phyloP scores from a whole-genome alignment of 2,329 filamentous ascomycete species.

The Dactylonectria estremocensis region DNA sequence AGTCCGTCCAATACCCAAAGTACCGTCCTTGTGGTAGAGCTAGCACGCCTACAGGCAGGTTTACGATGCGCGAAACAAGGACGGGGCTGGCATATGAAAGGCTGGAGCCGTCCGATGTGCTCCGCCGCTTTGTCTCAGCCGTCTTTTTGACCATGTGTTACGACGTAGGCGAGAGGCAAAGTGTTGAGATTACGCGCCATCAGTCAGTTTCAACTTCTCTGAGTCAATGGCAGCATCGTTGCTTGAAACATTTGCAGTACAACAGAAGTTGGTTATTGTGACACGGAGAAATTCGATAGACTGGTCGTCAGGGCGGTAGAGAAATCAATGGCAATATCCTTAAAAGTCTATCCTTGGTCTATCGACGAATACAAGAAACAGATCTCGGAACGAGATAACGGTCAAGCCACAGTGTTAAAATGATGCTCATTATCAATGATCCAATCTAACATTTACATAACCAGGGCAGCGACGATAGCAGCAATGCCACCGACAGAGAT shows the following conservation, averaged over 20 bases:
- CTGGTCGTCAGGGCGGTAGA: slow-evolving; percentile 22
- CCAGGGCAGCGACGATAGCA: slow-evolving; percentile 43
- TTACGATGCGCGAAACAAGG: neutral
- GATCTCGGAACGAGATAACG: slow-evolving; percentile 46
- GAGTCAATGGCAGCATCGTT: neutral
- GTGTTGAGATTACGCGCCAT: neutral
- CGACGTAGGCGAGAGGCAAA: neutral
- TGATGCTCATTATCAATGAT: slow-evolving; percentile 44
- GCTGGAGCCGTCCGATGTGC: too few relatives aligned
- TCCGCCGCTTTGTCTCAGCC: neutral
- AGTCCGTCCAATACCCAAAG: neutral
- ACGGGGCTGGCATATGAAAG: neutral
- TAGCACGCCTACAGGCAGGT: neutral
- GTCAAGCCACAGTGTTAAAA: slow-evolving; percentile 45
- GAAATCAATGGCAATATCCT: slow-evolving; percentile 41
- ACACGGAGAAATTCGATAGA: neutral
- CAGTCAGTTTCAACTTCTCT: neutral
- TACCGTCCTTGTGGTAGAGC: neutral
- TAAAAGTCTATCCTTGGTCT: slow-evolving; percentile 49
- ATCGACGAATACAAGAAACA: slow-evolving; percentile 49
- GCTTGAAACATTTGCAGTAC: neutral
- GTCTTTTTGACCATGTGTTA: neutral
- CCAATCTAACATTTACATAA: slow-evolving; percentile 45
- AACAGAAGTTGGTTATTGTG: neutral
- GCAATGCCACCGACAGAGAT: slow-evolving; percentile 39